phyloP scores from a whole-genome alignment of 2,329 filamentous ascomycete species.

The Epichloe uncinata region DNA sequence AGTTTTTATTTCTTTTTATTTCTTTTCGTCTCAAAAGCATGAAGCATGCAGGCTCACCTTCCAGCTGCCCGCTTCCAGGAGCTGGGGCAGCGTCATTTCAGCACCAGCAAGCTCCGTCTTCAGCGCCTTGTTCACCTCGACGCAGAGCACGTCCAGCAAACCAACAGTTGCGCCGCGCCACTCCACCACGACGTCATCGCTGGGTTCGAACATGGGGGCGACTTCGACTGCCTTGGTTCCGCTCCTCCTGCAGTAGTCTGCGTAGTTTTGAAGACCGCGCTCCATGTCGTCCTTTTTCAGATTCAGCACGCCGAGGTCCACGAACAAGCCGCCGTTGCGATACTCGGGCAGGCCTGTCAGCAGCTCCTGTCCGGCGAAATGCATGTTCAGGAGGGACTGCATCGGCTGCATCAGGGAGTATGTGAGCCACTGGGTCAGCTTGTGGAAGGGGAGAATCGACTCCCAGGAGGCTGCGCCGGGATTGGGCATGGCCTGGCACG shows the following conservation, averaged over 20 bases:
- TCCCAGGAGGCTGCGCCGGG: slow-evolving; percentile 47
- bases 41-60: slow-evolving; percentile 54
- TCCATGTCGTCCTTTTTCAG: slow-evolving; percentile 58
- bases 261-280: slow-evolving; percentile 50
- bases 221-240: slow-evolving; percentile 48
- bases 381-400: slow-evolving; percentile 64
- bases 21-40: too few relatives aligned
- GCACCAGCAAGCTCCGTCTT: slow-evolving; percentile 50
- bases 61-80: slow-evolving; percentile 94
- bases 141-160: slow-evolving; percentile 40
- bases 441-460: slow-evolving; percentile 81
- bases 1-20: too few relatives aligned
- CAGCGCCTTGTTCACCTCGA: slow-evolving; percentile 47
- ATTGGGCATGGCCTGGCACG: slow-evolving; percentile 67
- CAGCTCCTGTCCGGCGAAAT: slow-evolving; percentile 68
- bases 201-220: slow-evolving; percentile 44
- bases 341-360: slow-evolving; percentile 86
- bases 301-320: slow-evolving; percentile 69
- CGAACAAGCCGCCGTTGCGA: slow-evolving; percentile 77
- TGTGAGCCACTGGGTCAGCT: slow-evolving; percentile 86
- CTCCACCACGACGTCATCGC: slow-evolving; percentile 49
- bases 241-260: slow-evolving; percentile 56
- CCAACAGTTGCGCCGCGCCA: slow-evolving; percentile 53
- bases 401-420: slow-evolving; percentile 92
- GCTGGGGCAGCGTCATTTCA: slow-evolving; percentile 69